These are phyloP conservation scores for Urochloa ruziziensis DNA, from an alignment of 176 grass and related monocot species.

Conservation along the genomic window DNA sequence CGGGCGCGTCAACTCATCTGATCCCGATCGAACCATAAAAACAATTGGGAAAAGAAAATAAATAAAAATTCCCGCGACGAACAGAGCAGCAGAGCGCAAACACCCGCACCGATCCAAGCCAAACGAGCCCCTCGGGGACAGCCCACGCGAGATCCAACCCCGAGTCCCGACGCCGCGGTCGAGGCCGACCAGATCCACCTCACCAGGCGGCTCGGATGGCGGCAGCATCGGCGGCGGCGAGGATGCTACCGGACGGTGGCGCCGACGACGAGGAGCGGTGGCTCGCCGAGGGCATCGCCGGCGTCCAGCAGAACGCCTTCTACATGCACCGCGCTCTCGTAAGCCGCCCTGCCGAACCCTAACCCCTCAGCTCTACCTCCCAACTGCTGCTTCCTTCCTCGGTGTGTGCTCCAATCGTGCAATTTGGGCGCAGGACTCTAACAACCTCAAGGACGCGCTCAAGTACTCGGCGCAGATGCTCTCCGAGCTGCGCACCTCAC, in stretches of 20 bases:
- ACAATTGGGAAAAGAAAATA: slow-evolving; percentile 8
- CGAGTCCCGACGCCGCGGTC: slow-evolving; percentile 14
- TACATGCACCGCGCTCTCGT: slow-evolving; percentile 98
- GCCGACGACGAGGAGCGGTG: slow-evolving; percentile 93
- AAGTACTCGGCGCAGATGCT: slow-evolving; percentile 99
- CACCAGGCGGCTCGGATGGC: slow-evolving; percentile 23
- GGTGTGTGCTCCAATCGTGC: slow-evolving; percentile 19
- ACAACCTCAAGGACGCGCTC: slow-evolving; percentile 96
- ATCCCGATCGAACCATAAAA: slow-evolving; percentile 15
- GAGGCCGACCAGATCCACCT: slow-evolving; percentile 46
- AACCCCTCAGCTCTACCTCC: slow-evolving; percentile 3
- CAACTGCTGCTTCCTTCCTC: neutral
- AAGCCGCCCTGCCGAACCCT: slow-evolving; percentile 27
- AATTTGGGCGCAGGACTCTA: slow-evolving; percentile 65
- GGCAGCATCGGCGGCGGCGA: slow-evolving; percentile 25
- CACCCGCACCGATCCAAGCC: slow-evolving; percentile 39
- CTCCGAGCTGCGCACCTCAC: slow-evolving; percentile 92
- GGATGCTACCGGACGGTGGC: slow-evolving; percentile 65
- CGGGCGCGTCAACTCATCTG: slow-evolving; percentile 10
- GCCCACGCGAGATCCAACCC: slow-evolving; percentile 48
- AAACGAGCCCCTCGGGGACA: slow-evolving; percentile 15
- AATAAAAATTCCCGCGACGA: slow-evolving; percentile 43
- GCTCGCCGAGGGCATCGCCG: slow-evolving; percentile 98
- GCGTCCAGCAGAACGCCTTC: slow-evolving; percentile 96
- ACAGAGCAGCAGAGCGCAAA: slow-evolving; percentile 19